Evolutionary conservation across 2,329 filamentous ascomycete species (phyloP).

Genomic region (Pseudogymnoascus sp.): DNA sequence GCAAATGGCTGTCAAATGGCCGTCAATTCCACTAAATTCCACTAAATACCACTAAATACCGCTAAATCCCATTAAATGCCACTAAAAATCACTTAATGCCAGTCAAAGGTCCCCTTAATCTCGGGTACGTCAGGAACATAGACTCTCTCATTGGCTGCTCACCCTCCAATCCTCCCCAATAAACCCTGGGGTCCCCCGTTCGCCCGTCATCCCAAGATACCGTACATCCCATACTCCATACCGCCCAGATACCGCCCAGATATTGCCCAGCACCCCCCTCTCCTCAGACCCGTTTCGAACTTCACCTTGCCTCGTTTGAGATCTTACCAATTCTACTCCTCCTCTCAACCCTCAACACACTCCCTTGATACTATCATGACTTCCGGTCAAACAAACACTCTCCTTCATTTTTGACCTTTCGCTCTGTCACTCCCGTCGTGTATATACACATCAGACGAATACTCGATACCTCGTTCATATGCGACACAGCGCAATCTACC

Average conservation of each 20-base stretch:
- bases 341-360: not conserved
- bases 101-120: conserved; percentile 2
- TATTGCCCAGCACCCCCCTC: conserved; percentile 1
- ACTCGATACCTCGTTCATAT: not conserved
- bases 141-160: not conserved
- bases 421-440: not conserved
- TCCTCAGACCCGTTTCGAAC: conserved; percentile 10
- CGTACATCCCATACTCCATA: not conserved
- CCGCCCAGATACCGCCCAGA: not conserved
- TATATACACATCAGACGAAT: not conserved
- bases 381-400: conserved; percentile 4
- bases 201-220: not conserved
- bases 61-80: not conserved
- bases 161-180: not conserved
- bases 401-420: not conserved
- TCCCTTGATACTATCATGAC: not conserved
- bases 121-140: conserved; percentile 4
- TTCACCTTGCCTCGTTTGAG: not conserved
- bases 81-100: not conserved
- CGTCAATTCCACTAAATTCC: not conserved
- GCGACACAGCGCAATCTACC: not conserved
- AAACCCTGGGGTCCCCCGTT: not conserved
- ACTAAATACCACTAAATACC: not conserved
- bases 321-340: not conserved
- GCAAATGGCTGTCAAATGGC: conserved; percentile 6